These are phyloP conservation scores for Coemansia erecta DNA, from an alignment of 192 early-diverging fungal genomes.

Conservation along the genomic window DNA sequence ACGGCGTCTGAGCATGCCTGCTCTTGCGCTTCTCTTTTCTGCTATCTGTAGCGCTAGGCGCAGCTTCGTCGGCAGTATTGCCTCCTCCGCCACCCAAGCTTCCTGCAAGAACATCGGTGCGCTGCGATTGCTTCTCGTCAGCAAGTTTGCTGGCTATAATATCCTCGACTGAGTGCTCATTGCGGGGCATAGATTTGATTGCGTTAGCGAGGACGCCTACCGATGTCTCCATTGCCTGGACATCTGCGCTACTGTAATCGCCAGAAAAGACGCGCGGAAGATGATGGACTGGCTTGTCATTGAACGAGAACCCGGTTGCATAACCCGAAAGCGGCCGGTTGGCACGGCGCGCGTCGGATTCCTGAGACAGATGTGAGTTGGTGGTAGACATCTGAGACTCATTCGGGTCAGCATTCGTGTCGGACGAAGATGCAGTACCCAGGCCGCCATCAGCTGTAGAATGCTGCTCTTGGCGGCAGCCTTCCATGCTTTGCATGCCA, in stretches of 20 bases:
- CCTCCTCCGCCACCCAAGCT: neutral
- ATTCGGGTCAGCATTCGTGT: neutral
- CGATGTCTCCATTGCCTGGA: conserved; percentile 44
- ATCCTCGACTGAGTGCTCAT: conserved; percentile 37
- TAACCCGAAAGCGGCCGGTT: conserved; percentile 38
- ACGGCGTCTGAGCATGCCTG: neutral
- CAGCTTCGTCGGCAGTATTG: neutral
- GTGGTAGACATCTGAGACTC: neutral
- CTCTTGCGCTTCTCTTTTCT: neutral
- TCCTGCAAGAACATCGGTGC: neutral
- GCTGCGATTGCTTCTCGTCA: conserved; percentile 5
- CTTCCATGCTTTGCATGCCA: no score
- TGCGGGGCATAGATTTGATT: conserved; percentile 28
- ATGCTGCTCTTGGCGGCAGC: no score
- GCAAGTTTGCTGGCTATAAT: conserved; percentile 38
- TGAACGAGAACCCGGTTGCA: conserved; percentile 33
- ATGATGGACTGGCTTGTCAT: conserved; percentile 30
- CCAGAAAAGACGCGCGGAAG: conserved; percentile 51
- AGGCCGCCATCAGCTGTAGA: no score
- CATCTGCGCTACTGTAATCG: conserved; percentile 30
- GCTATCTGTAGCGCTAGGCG: neutral
- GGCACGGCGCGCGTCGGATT: conserved; percentile 2
- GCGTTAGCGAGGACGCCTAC: conserved; percentile 32
- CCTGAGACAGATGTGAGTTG: neutral
- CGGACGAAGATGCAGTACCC: no score